Evolutionary conservation across 2,329 filamentous ascomycete species (phyloP).

Genomic region (Microcyclospora tardicrescens): DNA sequence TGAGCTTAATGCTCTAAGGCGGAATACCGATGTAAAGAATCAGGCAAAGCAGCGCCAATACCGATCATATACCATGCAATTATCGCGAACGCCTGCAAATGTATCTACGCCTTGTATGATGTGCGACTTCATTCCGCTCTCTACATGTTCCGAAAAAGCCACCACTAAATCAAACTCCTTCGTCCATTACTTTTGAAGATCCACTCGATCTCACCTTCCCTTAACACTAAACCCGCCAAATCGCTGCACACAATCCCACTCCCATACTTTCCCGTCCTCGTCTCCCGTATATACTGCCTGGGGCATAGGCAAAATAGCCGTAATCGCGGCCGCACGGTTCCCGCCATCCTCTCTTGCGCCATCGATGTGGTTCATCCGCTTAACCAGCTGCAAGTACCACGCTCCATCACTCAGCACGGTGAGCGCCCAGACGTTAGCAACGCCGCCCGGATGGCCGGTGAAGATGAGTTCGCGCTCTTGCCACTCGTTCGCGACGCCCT

Average conservation of each 20-base stretch:
- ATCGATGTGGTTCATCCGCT: constrained; percentile 71
- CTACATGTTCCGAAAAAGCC: too few species aligned
- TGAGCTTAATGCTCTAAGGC: too few species aligned
- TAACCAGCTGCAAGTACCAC: constrained; percentile 68
- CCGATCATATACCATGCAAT: too few species aligned
- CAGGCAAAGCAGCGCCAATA: too few species aligned
- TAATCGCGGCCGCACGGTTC: constrained; percentile 55
- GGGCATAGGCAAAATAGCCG: constrained; percentile 72
- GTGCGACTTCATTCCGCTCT: too few species aligned
- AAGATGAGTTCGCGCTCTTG: constrained; percentile 75
- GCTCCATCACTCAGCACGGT: constrained; percentile 43
- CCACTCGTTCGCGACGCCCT: constrained; percentile 84
- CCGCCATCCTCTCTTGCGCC: constrained; percentile 46
- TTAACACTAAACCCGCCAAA: too few species aligned
- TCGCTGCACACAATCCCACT: constrained; percentile 23
- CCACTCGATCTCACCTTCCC: too few species aligned
- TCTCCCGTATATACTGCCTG: constrained; percentile 85
- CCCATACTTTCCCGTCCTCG: constrained; percentile 67
- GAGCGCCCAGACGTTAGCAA: constrained; percentile 63
- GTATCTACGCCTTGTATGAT: too few species aligned
- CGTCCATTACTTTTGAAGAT: too few species aligned
- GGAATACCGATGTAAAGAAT: too few species aligned
- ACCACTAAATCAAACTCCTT: too few species aligned
- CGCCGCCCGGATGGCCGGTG: constrained; percentile 71
- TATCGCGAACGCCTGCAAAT: too few species aligned